These are phyloP conservation scores for Trichoderma guizhouense DNA, from an alignment of 2,329 filamentous ascomycete species.

Conservation along the genomic window DNA sequence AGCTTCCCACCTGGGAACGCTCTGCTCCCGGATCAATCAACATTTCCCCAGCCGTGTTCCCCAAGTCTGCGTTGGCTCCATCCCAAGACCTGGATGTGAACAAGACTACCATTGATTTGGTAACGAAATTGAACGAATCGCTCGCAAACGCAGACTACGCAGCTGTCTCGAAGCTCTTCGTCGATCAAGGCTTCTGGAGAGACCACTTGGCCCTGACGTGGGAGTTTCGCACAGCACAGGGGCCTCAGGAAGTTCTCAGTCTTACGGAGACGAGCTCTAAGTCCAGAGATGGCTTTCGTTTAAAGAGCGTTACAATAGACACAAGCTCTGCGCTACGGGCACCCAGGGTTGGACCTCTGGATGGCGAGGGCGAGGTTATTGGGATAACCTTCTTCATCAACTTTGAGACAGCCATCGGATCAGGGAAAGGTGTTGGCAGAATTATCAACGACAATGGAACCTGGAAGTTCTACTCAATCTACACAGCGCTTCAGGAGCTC, in stretches of 20 bases:
- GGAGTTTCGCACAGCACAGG: constrained; percentile 52
- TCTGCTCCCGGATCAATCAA: constrained; percentile 48
- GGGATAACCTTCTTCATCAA: constrained; percentile 57
- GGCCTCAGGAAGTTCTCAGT: constrained; percentile 35
- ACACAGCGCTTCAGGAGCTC: constrained; percentile 55
- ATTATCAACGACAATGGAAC: constrained; percentile 41
- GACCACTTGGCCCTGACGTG: constrained; percentile 57
- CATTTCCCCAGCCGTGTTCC: constrained; percentile 45
- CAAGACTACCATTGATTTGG: constrained; percentile 36
- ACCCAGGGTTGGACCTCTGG: constrained; percentile 46
- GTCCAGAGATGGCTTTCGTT: constrained; percentile 37
- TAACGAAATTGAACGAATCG: constrained; percentile 40
- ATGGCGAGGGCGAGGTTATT: constrained; percentile 45
- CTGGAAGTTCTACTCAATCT: constrained; percentile 65
- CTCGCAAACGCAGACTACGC: constrained; percentile 36
- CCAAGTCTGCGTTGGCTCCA: constrained; percentile 26
- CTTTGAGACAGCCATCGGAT: constrained; percentile 51
- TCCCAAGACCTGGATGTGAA: constrained; percentile 31
- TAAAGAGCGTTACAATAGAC: constrained; percentile 46
- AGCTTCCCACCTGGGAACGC: not conserved
- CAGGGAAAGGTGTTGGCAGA: constrained; percentile 54
- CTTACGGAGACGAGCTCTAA: constrained; percentile 36
- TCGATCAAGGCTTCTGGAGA: constrained; percentile 52
- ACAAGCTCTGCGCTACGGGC: constrained; percentile 41
- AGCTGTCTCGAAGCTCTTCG: constrained; percentile 39